Conservation (phyloP, 345 rosid species). For the Brassica cretica region DNA sequence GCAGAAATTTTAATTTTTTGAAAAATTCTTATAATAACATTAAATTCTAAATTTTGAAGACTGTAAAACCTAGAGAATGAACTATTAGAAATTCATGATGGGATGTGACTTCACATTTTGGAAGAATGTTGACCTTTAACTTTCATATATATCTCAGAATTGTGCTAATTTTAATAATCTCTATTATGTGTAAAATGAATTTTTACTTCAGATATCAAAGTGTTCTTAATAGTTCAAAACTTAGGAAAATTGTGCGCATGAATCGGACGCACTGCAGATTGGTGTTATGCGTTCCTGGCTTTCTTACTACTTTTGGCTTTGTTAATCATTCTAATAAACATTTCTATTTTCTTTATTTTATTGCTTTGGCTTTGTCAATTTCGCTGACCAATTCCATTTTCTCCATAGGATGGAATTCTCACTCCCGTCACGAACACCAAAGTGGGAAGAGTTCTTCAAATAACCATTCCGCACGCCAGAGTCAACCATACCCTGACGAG, state of each 20-base stretch:
- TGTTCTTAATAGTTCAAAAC: background rate
- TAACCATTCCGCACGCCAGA: background rate
- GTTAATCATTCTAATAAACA: background rate
- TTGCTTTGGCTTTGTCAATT: background rate
- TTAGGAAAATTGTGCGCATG: background rate
- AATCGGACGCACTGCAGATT: background rate
- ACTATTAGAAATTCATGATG: background rate
- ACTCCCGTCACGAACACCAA: background rate
- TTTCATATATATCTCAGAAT: background rate
- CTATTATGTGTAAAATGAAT: background rate
- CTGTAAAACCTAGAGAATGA: background rate
- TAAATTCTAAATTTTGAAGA: background rate
- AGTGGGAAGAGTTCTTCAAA: background rate
- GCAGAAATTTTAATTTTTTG: background rate
- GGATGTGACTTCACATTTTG: slow-evolving; percentile 8
- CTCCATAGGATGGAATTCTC: background rate
- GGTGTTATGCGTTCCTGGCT: background rate
- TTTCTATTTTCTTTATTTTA: background rate
- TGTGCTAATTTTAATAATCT: background rate
- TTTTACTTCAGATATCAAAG: background rate
- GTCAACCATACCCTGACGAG: background rate
- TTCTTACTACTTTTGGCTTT: background rate
- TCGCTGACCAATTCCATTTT: background rate
- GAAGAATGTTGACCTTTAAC: background rate
- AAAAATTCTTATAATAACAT: background rate